Evolutionary conservation across 306 rosid species (phyloP).

Genomic region (Pterocarpus macrocarpus): DNA sequence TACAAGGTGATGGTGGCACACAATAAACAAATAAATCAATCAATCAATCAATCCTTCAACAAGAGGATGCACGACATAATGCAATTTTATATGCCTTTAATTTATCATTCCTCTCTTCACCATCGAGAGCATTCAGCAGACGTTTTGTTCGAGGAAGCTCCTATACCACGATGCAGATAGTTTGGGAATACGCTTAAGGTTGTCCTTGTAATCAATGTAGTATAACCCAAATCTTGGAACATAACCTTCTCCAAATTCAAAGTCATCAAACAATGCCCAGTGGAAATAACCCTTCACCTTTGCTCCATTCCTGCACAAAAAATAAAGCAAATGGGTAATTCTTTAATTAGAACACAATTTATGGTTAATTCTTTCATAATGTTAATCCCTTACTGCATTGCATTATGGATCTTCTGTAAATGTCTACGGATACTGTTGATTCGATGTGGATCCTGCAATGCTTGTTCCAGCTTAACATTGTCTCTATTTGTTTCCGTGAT

Average conservation of each 20-base stretch:
- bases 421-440: constrained; percentile 26
- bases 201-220: constrained; percentile 31
- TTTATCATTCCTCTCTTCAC: too few relatives aligned
- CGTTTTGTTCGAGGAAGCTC: neutral
- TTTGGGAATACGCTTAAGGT: constrained; percentile 40
- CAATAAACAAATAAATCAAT: too few relatives aligned
- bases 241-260: constrained; percentile 48
- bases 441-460: constrained; percentile 39
- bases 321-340: neutral
- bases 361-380: too few relatives aligned
- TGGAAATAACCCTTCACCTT: constrained; percentile 49
- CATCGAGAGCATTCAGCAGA: too few relatives aligned
- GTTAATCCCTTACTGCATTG: constrained; percentile 35
- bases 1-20: too few relatives aligned
- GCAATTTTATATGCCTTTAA: too few relatives aligned
- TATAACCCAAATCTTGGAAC: constrained; percentile 40
- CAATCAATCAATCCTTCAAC: too few relatives aligned
- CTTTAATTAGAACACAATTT: neutral
- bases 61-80: too few relatives aligned
- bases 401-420: constrained; percentile 24
- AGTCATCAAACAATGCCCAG: constrained; percentile 43
- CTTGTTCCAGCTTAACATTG: neutral
- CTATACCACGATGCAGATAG: constrained; percentile 10
- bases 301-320: constrained; percentile 43
- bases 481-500: neutral